Conservation (phyloP, 2,329 filamentous ascomycete genomes). For the Tolypocladium nubicola region DNA sequence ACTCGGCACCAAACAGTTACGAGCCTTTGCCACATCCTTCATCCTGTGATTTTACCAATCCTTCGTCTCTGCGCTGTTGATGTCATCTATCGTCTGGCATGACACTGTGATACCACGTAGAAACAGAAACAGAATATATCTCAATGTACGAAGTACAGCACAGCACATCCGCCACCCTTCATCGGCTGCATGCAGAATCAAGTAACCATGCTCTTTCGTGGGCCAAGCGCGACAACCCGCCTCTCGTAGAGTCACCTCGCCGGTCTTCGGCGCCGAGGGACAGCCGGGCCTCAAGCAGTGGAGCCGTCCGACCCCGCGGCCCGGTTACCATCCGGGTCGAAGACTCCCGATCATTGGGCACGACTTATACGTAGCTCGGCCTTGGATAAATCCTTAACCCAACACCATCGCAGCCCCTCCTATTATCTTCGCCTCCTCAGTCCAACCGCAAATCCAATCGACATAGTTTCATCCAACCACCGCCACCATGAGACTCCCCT, state of each 20-base stretch:
- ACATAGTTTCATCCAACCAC: not conserved
- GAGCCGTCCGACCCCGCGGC: not conserved
- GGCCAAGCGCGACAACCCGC: not conserved
- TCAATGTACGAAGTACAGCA: too few relatives aligned
- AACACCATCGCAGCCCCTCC: too few relatives aligned
- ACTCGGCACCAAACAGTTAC: not conserved
- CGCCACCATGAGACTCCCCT: slow-evolving; percentile 53
- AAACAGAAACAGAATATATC: not conserved
- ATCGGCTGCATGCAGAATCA: not conserved
- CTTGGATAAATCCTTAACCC: not conserved
- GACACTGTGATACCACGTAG: too few relatives aligned
- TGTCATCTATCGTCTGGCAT: too few relatives aligned
- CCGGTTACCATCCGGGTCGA: not conserved
- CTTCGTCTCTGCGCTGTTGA: not conserved
- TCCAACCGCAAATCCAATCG: not conserved
- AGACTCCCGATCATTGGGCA: not conserved
- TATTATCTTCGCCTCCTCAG: not conserved
- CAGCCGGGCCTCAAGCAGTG: not conserved
- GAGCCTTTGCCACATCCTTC: not conserved
- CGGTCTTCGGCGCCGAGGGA: not conserved
- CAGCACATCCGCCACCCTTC: not conserved
- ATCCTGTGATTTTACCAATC: not conserved
- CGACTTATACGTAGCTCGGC: not conserved
- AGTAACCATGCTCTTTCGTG: not conserved
- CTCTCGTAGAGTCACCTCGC: not conserved